Base-by-base conservation (phyloP, 2,329 filamentous ascomycete genomes). In the Penicillium crustosum region DNA sequence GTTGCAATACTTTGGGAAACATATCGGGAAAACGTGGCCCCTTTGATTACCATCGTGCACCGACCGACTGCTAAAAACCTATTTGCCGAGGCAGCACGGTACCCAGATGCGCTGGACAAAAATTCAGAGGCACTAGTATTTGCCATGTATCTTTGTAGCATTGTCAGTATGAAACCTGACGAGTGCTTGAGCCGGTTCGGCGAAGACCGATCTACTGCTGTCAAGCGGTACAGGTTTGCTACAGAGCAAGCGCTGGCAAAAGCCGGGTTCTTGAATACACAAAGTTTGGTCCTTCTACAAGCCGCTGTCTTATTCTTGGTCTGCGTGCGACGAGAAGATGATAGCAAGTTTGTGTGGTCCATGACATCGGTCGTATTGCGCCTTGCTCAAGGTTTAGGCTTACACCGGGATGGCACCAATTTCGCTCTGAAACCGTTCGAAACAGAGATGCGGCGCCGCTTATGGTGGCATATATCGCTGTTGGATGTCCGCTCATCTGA, bases 191-290 rank as follows among this genome's bases (percentile, higher is more conserved):
- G 70, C 15, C 69, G 74, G 23, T 76, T 86, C 38, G 82, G 82
- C 12, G 80, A 84, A 69, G 79, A 83, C 33, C 81, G 84, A 54
- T 63, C 74, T 7, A 63, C 73, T 1, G 68, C 82, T 7, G 73
- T 86, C 27, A 75, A 75, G 45, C 81, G 80, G 49, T 89, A 87
- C 68, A 82, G 86, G 9, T 86, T 87, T 66, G 86, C 81, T 2
- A 73, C 85, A 3, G 86, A 89, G 66, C 86, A 89, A 67, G 84
- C 84, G 2, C 74, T 89, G 44, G 83, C 86, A 4, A 79, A 83
- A 49, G 86, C 86, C 8, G 83, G 86, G 60, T 82, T 89, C 50
- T 68, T 89, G 2, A 84, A 81, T 55, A 86, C 83, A 8, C 83
- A 86, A 57, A 86, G 86, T 66, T 75, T 85, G 21, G 75, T 86